These are phyloP conservation scores for Suhomyces faveliae DNA, from an alignment of 805 yeast species.

Conservation along the genomic window DNA sequence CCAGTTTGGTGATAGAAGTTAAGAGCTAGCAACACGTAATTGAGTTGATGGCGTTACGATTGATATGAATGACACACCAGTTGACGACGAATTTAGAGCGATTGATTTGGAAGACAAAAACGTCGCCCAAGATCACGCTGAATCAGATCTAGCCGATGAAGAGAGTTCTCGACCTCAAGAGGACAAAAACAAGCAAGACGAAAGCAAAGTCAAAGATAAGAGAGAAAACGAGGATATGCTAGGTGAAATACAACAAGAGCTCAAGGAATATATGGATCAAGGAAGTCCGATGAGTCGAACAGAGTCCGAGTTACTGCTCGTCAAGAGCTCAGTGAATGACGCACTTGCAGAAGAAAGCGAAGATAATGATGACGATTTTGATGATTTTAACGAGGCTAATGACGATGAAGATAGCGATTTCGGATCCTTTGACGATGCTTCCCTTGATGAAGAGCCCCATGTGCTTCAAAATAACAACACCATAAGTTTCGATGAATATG, in stretches of 20 bases:
- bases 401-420: constrained; percentile 35
- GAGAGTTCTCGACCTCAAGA: neutral
- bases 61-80: neutral
- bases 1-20: neutral
- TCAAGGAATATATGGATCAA: neutral
- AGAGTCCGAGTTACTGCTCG: neutral
- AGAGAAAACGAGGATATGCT: neutral
- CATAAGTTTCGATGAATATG: constrained; percentile 13
- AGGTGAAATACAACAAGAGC: constrained; percentile 2
- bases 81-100: neutral
- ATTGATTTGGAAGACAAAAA: neutral
- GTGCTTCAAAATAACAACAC: neutral
- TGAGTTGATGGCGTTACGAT: neutral
- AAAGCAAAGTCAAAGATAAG: neutral
- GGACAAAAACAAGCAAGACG: too few species aligned
- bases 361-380: constrained; percentile 8
- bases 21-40: neutral
- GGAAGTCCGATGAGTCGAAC: neutral
- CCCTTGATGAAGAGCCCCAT: constrained; percentile 23
- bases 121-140: neutral
- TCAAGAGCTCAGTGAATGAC: neutral
- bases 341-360: neutral
- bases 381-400: constrained; percentile 13
- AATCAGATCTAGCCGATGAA: neutral
- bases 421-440: constrained; percentile 39